Conservation (phyloP, 345 rosid species). For the Garcia nutans region DNA sequence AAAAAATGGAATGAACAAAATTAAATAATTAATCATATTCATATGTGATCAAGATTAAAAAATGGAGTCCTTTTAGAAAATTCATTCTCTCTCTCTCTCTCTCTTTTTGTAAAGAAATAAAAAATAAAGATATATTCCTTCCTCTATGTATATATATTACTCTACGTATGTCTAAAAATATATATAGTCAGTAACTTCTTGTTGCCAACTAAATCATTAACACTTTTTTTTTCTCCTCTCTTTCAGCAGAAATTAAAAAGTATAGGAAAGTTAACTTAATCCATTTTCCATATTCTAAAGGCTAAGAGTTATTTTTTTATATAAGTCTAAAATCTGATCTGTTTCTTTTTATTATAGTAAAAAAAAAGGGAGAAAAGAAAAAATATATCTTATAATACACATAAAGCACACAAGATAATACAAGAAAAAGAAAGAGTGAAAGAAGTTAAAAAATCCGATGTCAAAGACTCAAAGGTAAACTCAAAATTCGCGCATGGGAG, state of each 20-base stretch:
- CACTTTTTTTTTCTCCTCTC: not conserved
- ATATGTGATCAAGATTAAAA: not conserved
- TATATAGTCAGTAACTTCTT: too few species aligned
- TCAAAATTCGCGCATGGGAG: not conserved
- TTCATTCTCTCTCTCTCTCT: too few species aligned
- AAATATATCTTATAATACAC: too few species aligned
- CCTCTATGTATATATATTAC: too few species aligned
- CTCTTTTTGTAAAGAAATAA: not conserved
- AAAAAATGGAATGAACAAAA: too few species aligned
- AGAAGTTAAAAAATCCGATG: not conserved
- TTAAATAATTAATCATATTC: not conserved
- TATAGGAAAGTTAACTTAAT: not conserved
- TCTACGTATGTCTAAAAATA: too few species aligned
- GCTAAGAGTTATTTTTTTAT: not conserved
- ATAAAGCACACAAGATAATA: too few species aligned
- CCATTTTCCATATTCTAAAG: slow-evolving; percentile 10
- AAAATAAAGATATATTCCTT: not conserved
- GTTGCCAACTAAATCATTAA: too few species aligned
- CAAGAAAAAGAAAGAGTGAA: too few species aligned
- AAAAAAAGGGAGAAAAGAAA: not conserved
- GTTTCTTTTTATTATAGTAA: too few species aligned
- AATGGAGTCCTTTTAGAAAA: not conserved
- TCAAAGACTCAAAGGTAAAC: not conserved
- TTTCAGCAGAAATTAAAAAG: slow-evolving; percentile 7
- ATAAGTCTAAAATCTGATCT: not conserved